Conservation (phyloP, 306 rosid species). For the Cicer judaicum region DNA sequence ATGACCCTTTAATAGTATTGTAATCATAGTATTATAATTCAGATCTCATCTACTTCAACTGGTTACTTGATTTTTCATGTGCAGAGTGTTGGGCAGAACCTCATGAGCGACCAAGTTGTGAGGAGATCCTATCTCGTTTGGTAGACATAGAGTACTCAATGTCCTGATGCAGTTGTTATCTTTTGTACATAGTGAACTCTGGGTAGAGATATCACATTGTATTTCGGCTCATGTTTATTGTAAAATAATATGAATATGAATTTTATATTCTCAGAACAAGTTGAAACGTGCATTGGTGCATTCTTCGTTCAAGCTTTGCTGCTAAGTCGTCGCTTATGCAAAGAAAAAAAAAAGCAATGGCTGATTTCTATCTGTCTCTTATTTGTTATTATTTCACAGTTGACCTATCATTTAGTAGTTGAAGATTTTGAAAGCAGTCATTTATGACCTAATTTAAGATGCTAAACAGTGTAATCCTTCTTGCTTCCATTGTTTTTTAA, state of each 20-base stretch:
- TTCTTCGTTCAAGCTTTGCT: not conserved
- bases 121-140: constrained; percentile 86
- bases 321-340: constrained; percentile 23
- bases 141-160: constrained; percentile 78
- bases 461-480: not conserved
- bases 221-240: constrained; percentile 67
- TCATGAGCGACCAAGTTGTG: constrained; percentile 86
- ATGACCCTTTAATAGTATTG: not conserved
- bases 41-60: constrained; percentile 28
- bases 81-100: constrained; percentile 97
- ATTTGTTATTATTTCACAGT: not conserved
- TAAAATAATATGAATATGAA: constrained; percentile 44
- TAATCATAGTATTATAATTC: constrained; percentile 6
- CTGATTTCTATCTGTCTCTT: constrained; percentile 18
- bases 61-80: constrained; percentile 19
- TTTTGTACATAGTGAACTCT: constrained; percentile 61
- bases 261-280: constrained; percentile 47
- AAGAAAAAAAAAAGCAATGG: not conserved
- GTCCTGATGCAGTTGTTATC: constrained; percentile 57
- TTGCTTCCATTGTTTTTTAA: not conserved
- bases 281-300: constrained; percentile 34
- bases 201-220: constrained; percentile 67
- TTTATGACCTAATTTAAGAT: not conserved
- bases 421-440: not conserved
- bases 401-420: not conserved